Evolutionary conservation across 2,329 filamentous ascomycete species (phyloP).

Genomic region (Colletotrichum orbiculare): DNA sequence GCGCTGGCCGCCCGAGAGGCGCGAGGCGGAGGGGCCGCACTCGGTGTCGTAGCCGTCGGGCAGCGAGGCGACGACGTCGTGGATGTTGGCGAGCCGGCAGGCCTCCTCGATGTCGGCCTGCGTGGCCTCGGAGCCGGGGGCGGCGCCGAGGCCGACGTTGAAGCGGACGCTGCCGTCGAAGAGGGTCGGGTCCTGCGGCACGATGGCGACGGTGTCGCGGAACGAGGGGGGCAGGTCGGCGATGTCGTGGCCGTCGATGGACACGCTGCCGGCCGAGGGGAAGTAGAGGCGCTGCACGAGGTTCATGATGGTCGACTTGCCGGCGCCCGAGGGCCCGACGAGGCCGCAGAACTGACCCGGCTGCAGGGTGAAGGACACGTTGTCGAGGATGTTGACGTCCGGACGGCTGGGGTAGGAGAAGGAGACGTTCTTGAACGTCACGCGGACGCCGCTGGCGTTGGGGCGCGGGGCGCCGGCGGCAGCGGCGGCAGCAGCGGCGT

Average conservation of each 20-base stretch:
- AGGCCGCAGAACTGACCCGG: conserved; percentile 54
- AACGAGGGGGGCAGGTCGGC: conserved; percentile 49
- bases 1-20: conserved; percentile 82
- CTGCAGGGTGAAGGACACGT: conserved; percentile 49
- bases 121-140: conserved; percentile 64
- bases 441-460: conserved; percentile 45
- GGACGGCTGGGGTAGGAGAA: conserved; percentile 72
- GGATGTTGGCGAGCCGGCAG: conserved; percentile 75
- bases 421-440: conserved; percentile 64
- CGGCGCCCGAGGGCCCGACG: conserved; percentile 58
- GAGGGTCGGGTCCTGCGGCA: conserved; percentile 68
- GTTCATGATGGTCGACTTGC: conserved; percentile 59
- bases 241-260: conserved; percentile 63
- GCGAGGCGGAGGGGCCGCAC: conserved; percentile 77
- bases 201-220: conserved; percentile 64
- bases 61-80: conserved; percentile 72
- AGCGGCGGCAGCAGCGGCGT: conserved; percentile 34
- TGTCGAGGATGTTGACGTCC: conserved; percentile 59
- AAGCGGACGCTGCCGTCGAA: conserved; percentile 67
- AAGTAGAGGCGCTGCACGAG: conserved; percentile 65
- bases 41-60: conserved; percentile 75
- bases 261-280: conserved; percentile 59
- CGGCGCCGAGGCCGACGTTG: conserved; percentile 66
- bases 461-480: conserved; percentile 38
- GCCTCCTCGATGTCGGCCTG: conserved; percentile 73